These are phyloP conservation scores for Globisporangium radiosum DNA, from an alignment of 352 stramenopile species.

Conservation along the genomic window DNA sequence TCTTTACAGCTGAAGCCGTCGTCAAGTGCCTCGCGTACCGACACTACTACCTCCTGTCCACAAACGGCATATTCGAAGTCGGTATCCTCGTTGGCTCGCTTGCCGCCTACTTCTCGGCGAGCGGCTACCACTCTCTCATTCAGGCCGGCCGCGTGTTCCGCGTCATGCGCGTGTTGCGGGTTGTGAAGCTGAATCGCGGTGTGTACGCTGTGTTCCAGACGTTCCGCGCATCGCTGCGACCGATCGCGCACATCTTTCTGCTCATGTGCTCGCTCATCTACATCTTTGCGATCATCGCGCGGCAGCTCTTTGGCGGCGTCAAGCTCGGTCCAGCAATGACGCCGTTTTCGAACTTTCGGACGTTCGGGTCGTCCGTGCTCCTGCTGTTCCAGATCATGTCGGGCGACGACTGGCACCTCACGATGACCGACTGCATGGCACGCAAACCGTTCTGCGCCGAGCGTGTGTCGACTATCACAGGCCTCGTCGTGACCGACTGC, in stretches of 20 bases:
- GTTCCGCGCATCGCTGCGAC: slow-evolving; percentile 56
- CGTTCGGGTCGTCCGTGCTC: slow-evolving; percentile 49
- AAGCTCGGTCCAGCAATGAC: slow-evolving; percentile 53
- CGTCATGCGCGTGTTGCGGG: slow-evolving; percentile 70
- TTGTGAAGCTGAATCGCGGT: slow-evolving; percentile 63
- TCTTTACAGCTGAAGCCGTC: slow-evolving; percentile 50
- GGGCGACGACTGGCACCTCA: slow-evolving; percentile 75
- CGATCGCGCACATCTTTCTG: slow-evolving; percentile 74
- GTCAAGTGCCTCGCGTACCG: slow-evolving; percentile 57
- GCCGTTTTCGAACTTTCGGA: slow-evolving; percentile 66
- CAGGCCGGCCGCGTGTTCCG: slow-evolving; percentile 67
- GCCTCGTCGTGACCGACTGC: slow-evolving; percentile 50
- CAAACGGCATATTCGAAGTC: slow-evolving; percentile 55
- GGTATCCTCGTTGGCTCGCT: slow-evolving; percentile 56
- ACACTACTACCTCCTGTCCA: slow-evolving; percentile 54
- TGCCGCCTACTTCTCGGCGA: slow-evolving; percentile 54
- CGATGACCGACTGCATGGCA: slow-evolving; percentile 76
- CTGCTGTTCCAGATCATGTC: slow-evolving; percentile 82
- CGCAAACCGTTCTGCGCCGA: slow-evolving; percentile 54
- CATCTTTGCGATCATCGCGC: slow-evolving; percentile 70
- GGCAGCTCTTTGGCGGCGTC: slow-evolving; percentile 67
- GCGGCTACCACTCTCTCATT: slow-evolving; percentile 58
- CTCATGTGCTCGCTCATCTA: slow-evolving; percentile 81
- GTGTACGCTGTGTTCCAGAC: slow-evolving; percentile 77
- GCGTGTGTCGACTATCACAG: slow-evolving; percentile 21